Evolutionary conservation across 441 rosid species (phyloP).

Genomic region (Arabidopsis lyrata): DNA sequence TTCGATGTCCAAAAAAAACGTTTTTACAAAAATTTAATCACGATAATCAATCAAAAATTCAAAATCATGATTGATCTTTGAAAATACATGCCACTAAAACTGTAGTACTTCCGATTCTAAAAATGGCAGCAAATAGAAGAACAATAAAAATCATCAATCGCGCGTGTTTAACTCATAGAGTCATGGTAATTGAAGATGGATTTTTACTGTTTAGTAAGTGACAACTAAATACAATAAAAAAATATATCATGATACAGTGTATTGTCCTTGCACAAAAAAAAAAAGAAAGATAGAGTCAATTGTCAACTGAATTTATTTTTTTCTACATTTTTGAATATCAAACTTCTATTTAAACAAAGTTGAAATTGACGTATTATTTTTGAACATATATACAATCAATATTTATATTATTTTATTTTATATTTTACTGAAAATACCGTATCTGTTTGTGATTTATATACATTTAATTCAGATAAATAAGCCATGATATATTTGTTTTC

Average conservation of each 20-base stretch:
- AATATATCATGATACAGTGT: background rate
- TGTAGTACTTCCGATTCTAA: background rate
- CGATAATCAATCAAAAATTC: background rate
- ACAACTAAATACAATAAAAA: background rate
- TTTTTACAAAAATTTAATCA: background rate
- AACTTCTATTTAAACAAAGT: background rate
- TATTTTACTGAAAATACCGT: background rate
- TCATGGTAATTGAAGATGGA: background rate
- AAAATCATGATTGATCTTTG: conserved; percentile 1
- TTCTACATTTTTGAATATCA: background rate
- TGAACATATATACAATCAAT: too few species aligned
- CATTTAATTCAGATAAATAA: too few species aligned
- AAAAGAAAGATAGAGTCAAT: too few species aligned
- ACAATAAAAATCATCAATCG: background rate
- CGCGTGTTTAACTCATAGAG: background rate
- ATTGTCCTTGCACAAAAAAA: too few species aligned
- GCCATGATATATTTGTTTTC: background rate
- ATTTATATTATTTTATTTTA: background rate
- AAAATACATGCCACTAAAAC: background rate
- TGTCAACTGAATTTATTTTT: background rate
- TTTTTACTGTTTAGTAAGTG: background rate
- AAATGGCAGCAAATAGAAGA: background rate
- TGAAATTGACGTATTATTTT: background rate
- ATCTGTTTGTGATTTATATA: background rate
- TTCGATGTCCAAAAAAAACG: too few species aligned